These are phyloP conservation scores for Stagonosporopsis rhizophila DNA, from an alignment of 2,329 filamentous ascomycete species.

Conservation along the genomic window DNA sequence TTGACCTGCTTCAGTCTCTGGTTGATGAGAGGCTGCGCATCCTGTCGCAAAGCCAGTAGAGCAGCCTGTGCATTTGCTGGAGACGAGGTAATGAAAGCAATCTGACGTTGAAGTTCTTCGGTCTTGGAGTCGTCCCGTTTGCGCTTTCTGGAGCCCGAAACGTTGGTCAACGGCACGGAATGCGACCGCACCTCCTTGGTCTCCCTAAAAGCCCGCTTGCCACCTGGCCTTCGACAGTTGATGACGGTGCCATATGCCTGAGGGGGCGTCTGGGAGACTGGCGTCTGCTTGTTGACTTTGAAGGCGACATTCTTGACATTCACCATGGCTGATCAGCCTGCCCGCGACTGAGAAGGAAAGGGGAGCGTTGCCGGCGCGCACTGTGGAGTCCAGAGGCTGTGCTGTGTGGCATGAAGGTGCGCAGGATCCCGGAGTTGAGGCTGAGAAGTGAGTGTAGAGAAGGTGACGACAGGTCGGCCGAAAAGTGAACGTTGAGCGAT, in stretches of 20 bases:
- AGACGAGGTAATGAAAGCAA: constrained; percentile 6
- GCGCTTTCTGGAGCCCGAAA: constrained; percentile 37
- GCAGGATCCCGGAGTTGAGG: constrained; percentile 9
- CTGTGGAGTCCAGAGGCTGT: constrained; percentile 18
- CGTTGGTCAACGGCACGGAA: constrained; percentile 39
- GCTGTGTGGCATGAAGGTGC: constrained; percentile 11
- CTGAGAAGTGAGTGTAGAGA: constrained; percentile 24
- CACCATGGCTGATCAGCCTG: constrained; percentile 48
- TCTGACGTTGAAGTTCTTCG: constrained; percentile 11
- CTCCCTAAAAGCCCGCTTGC: constrained; percentile 33
- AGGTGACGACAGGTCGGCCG: constrained; percentile 28
- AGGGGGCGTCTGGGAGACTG: constrained; percentile 33
- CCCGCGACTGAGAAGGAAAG: constrained; percentile 36
- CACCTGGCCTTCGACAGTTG: constrained; percentile 43
- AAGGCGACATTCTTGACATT: constrained; percentile 49
- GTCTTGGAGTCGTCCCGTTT: constrained; percentile 19
- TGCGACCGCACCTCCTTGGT: constrained; percentile 40
- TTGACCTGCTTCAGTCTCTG: constrained; percentile 35
- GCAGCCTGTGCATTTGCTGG: constrained; percentile 11
- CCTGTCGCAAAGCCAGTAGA: constrained; percentile 1
- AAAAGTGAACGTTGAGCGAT: constrained; percentile 39
- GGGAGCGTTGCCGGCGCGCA: constrained; percentile 22
- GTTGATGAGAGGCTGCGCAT: constrained; percentile 22
- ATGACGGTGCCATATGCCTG: constrained; percentile 45
- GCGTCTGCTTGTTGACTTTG: constrained; percentile 49